Base-by-base conservation (phyloP, 805 yeast species). In the Pichia gijzeniarum region DNA sequence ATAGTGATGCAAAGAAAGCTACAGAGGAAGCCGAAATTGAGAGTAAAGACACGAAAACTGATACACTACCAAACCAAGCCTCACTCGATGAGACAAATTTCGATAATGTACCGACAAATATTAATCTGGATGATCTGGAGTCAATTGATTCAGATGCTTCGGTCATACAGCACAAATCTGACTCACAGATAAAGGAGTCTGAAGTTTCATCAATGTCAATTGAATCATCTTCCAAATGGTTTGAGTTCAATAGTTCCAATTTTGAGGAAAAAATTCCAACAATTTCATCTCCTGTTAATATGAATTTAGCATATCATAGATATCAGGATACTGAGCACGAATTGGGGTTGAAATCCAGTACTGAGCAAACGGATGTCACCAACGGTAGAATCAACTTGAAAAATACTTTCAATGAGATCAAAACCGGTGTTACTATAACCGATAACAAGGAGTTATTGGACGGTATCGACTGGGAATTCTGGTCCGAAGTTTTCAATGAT, bases 401-500 rank as follows among this genome's bases (percentile, higher is more conserved):
- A 49, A 56, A 55, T 35, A 66, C 68, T 2, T 67, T 75, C 56
- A 70, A 71, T 47, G 77, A 73, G 51, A 75, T 76, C 49, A 72
- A 70, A 46, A 61, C 63, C 21, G 76, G 79, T 8, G 72, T 74
- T n/a, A 61, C 59, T 36, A 64, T 65, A 13, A 62, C 70, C 27
- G 61, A 66, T 35, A 57, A 64, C 43, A 59, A 53, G 37, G 54
- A 50, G 22, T 42, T 64, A 21, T 55, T 65, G 10, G 43, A 59
- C 48, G 68, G 73, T 21, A 73, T 81, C 39, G 86, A 84, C 59
- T 85, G 93, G 93, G 85, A 84, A 38, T 85, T 87, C 60, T 91
- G 98, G 98, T 76, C 90, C 5, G 69, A 69, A 32, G 85, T 90
- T 16, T 87, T 88, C 3, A 79, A 83, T 51, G 84, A 89, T 60